These are phyloP conservation scores for Pseudogymnoascus sp. DNA, from an alignment of 2,329 filamentous ascomycete species.

Conservation along the genomic window DNA sequence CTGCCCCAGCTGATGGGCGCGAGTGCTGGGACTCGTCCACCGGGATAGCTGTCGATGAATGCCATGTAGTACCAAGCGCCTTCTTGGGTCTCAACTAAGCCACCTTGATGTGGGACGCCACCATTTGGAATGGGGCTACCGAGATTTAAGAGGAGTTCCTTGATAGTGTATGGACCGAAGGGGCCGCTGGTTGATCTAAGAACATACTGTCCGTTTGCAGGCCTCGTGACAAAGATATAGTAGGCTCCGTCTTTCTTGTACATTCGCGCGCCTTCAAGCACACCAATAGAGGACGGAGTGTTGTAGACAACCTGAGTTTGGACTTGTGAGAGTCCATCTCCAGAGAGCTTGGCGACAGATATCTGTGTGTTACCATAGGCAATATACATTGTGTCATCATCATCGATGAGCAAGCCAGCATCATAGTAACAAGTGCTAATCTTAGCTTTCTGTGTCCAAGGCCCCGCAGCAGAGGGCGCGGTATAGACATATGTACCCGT, in stretches of 20 bases:
- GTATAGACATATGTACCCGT: constrained; percentile 48
- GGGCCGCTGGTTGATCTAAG: constrained; percentile 43
- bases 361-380: constrained; percentile 45
- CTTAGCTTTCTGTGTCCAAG: constrained; percentile 35
- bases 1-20: constrained; percentile 46
- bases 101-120: constrained; percentile 47
- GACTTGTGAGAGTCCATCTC: constrained; percentile 40
- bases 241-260: constrained; percentile 51
- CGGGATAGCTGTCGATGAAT: constrained; percentile 49
- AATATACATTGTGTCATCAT: constrained; percentile 53
- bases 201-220: constrained; percentile 37
- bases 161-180: constrained; percentile 45
- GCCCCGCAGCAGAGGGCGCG: constrained; percentile 33
- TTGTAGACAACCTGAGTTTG: constrained; percentile 39
- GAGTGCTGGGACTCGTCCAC: constrained; percentile 49
- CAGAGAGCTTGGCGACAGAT: constrained; percentile 43
- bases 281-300: constrained; percentile 29
- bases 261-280: constrained; percentile 46
- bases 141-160: constrained; percentile 38
- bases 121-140: constrained; percentile 37
- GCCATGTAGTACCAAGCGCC: constrained; percentile 54
- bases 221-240: constrained; percentile 46
- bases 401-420: constrained; percentile 47
- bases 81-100: constrained; percentile 43
- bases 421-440: constrained; percentile 49